These are phyloP conservation scores for Erythrophleum fordii DNA, from an alignment of 306 rosid species.

Conservation along the genomic window DNA sequence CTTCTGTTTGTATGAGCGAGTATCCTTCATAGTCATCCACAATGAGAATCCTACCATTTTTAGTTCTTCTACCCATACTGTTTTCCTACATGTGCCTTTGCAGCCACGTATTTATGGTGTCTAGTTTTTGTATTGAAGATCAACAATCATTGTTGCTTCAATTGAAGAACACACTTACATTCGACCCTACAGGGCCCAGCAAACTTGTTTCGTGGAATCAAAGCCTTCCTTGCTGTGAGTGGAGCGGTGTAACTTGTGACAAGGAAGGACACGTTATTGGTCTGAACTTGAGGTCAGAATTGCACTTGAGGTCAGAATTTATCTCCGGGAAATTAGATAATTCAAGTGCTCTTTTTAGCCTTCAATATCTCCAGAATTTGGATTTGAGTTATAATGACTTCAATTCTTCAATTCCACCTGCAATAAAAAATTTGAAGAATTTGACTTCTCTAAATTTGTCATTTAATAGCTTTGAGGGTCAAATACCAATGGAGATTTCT, in stretches of 20 bases:
- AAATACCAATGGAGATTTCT: conserved; percentile 30
- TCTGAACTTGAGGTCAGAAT: background rate
- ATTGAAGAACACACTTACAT: conserved; percentile 30
- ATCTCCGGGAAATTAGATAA: background rate
- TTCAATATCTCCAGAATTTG: conserved; percentile 31
- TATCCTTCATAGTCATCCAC: too few species aligned
- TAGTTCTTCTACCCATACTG: too few species aligned
- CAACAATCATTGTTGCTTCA: conserved; percentile 39
- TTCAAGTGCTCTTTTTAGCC: conserved; percentile 2
- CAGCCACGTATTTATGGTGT: background rate
- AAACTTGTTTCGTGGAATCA: conserved; percentile 37
- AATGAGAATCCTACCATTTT: too few species aligned
- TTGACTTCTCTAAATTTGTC: conserved; percentile 24
- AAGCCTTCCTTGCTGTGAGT: conserved; percentile 34
- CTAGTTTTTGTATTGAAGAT: conserved; percentile 32
- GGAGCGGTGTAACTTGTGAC: conserved; percentile 47
- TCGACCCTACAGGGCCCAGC: fast-evolving
- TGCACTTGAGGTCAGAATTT: conserved; percentile 9
- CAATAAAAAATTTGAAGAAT: background rate
- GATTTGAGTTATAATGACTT: background rate
- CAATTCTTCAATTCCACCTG: conserved; percentile 3
- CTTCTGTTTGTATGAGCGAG: too few species aligned
- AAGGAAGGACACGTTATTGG: conserved; percentile 7
- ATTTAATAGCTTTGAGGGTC: background rate
- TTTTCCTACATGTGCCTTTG: background rate